These are phyloP conservation scores for Nelumbo lutea DNA, from an alignment of 164 flowering plant species.

Conservation along the genomic window DNA sequence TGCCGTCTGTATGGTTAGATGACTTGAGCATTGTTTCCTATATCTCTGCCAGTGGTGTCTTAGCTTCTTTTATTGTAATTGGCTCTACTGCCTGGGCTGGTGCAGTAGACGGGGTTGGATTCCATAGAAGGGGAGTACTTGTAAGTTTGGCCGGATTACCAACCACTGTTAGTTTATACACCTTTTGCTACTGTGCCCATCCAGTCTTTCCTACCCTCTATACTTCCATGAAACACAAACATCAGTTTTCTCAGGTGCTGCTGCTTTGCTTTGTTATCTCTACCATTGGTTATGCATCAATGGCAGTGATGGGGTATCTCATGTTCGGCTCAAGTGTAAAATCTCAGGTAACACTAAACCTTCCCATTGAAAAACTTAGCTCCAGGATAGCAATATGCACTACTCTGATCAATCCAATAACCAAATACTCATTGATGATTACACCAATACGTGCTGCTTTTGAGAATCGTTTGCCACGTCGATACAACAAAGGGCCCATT, in stretches of 20 bases:
- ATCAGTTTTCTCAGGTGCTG: slow-evolving; percentile 73
- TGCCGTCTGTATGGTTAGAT: slow-evolving; percentile 61
- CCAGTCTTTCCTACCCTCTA: slow-evolving; percentile 80
- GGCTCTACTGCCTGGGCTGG: slow-evolving; percentile 51
- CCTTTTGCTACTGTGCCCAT: slow-evolving; percentile 80
- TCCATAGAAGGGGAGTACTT: slow-evolving; percentile 39
- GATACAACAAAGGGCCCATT: slow-evolving; percentile 18
- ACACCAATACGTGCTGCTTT: slow-evolving; percentile 52
- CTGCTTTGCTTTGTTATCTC: slow-evolving; percentile 50
- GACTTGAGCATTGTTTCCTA: slow-evolving; percentile 47
- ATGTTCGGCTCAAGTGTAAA: slow-evolving; percentile 66
- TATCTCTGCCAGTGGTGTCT: slow-evolving; percentile 66
- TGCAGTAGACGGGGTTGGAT: slow-evolving; percentile 58
- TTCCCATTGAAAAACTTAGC: slow-evolving; percentile 44
- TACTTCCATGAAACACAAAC: slow-evolving; percentile 61
- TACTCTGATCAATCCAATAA: slow-evolving; percentile 56
- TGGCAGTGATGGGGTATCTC: slow-evolving; percentile 71
- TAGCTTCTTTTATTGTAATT: slow-evolving; percentile 52
- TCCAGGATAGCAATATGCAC: slow-evolving; percentile 80
- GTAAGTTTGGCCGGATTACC: slow-evolving; percentile 59
- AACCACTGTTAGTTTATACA: slow-evolving; percentile 55
- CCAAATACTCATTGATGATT: slow-evolving; percentile 68
- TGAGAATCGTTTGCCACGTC: slow-evolving; percentile 28
- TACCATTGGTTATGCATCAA: slow-evolving; percentile 51
- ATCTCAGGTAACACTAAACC: slow-evolving; percentile 74